phyloP scores from a whole-genome alignment of 495 filamentous ascomycete species.

The Daldinia grandis region DNA sequence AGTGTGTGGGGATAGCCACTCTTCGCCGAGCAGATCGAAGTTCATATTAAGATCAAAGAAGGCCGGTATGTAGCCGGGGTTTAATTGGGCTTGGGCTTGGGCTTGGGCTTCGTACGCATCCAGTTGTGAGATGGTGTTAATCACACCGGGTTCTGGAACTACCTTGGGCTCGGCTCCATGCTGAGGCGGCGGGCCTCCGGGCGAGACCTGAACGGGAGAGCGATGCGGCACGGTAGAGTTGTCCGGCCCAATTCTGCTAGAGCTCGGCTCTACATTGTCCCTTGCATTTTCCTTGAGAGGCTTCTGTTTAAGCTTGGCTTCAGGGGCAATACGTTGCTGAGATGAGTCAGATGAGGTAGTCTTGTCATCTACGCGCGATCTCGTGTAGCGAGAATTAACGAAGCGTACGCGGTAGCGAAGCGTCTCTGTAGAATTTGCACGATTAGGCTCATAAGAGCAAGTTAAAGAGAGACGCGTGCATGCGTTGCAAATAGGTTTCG shows the following conservation, averaged over 20 bases:
- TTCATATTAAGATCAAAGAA: slow-evolving; percentile 36
- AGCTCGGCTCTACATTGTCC: slow-evolving; percentile 3
- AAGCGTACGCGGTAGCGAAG: slow-evolving; percentile 31
- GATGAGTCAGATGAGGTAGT: background rate
- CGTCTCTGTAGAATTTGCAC: slow-evolving; percentile 18
- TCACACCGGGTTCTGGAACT: slow-evolving; percentile 2
- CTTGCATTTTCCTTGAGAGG: slow-evolving; percentile 7
- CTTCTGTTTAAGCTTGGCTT: background rate
- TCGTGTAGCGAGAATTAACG: slow-evolving; percentile 31
- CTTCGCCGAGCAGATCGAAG: slow-evolving; percentile 23
- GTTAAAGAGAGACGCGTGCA: slow-evolving; percentile 43
- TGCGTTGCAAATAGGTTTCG: slow-evolving; percentile 58
- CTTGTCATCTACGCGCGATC: slow-evolving; percentile 18
- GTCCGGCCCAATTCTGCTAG: background rate
- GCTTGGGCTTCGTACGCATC: slow-evolving; percentile 8
- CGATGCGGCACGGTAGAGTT: slow-evolving; percentile 2
- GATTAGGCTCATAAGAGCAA: slow-evolving; percentile 29
- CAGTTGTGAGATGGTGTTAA: slow-evolving; percentile 9
- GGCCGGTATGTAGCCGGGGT: slow-evolving; percentile 19
- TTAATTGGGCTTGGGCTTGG: background rate
- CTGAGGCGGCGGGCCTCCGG: slow-evolving; percentile 9
- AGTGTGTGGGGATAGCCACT: slow-evolving; percentile 24
- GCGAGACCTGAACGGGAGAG: slow-evolving; percentile 9
- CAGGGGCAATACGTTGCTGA: background rate
- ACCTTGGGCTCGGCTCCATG: slow-evolving; percentile 2